A percentile compares a stretch with the other conserved stretches of the same genome.
Conservation (phyloP, 257 asterid species). For the Solanum microdontum region DNA sequence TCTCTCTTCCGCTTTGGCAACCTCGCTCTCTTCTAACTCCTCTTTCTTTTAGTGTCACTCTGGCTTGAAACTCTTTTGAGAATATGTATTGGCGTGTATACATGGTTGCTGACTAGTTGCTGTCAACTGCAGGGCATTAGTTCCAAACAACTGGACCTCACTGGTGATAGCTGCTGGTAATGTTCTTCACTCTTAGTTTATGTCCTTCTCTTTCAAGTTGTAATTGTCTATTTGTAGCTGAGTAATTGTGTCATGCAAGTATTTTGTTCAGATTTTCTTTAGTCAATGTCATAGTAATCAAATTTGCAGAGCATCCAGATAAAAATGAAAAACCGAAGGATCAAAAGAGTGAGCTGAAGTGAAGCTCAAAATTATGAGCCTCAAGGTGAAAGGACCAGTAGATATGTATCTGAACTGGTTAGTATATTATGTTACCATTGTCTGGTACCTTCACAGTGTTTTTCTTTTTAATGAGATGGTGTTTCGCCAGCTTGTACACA, state of each 20-base stretch:
- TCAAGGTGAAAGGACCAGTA: conserved; percentile 71
- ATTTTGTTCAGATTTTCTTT: conserved; percentile 3
- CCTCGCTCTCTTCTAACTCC: background rate
- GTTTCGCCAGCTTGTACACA: background rate
- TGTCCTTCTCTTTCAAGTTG: background rate
- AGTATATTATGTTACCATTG: conserved; percentile 7
- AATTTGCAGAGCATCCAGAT: conserved; percentile 85
- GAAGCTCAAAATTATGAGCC: conserved; percentile 84
- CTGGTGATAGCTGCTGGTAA: conserved; percentile 91
- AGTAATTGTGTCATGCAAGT: background rate
- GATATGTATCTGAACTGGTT: conserved; percentile 80
- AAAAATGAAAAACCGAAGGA: conserved; percentile 74
- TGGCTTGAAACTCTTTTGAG: background rate
- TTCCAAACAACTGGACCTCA: conserved; percentile 96
- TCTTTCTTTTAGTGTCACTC: background rate
- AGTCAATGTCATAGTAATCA: conserved; percentile 47
- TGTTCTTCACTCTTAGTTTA: background rate
- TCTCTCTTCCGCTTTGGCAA: background rate
- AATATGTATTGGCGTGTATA: conserved; percentile 1
- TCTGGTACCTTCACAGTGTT: background rate
- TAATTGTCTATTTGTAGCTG: background rate
- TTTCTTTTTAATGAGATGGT: background rate
- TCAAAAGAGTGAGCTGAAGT: conserved; percentile 53
- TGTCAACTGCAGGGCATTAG: conserved; percentile 26
- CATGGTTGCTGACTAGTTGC: background rate